phyloP scores from a whole-genome alignment of 148 eudicot species.

The Nepenthes gracilis region DNA sequence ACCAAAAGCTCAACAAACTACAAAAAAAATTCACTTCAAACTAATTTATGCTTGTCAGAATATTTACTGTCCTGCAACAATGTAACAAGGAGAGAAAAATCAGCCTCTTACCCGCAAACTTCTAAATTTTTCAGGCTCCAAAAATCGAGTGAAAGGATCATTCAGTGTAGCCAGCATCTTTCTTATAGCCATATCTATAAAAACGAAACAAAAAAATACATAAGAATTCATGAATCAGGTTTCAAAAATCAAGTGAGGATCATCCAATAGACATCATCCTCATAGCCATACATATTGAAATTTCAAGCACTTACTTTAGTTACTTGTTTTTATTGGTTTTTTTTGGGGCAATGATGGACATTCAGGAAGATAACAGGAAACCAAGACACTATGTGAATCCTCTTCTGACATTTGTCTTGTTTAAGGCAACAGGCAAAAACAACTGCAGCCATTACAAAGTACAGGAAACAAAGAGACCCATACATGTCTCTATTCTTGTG shows the following conservation, averaged over 20 bases:
- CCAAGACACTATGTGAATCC: neutral
- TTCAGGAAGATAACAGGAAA: neutral
- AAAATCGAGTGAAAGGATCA: constrained; percentile 95
- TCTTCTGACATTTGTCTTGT: too few species aligned
- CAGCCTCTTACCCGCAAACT: constrained; percentile 55
- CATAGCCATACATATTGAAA: neutral
- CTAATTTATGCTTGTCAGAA: too few species aligned
- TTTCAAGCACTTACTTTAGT: neutral
- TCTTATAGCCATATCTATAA: constrained; percentile 62
- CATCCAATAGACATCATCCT: too few species aligned
- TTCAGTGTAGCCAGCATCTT: constrained; percentile 86
- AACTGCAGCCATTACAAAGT: neutral
- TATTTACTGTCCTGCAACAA: neutral
- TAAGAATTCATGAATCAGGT: neutral
- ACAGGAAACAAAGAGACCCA: constrained; percentile 3
- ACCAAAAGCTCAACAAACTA: neutral
- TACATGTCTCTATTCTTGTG: constrained; percentile 87
- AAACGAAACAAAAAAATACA: neutral
- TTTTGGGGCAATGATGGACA: neutral
- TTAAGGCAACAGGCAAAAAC: neutral
- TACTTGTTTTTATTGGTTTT: neutral
- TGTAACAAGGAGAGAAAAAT: neutral
- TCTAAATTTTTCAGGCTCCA: constrained; percentile 88
- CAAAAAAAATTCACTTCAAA: neutral
- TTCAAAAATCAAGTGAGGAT: neutral